Conservation (phyloP, 495 filamentous ascomycete genomes). For the Podospora conica region DNA sequence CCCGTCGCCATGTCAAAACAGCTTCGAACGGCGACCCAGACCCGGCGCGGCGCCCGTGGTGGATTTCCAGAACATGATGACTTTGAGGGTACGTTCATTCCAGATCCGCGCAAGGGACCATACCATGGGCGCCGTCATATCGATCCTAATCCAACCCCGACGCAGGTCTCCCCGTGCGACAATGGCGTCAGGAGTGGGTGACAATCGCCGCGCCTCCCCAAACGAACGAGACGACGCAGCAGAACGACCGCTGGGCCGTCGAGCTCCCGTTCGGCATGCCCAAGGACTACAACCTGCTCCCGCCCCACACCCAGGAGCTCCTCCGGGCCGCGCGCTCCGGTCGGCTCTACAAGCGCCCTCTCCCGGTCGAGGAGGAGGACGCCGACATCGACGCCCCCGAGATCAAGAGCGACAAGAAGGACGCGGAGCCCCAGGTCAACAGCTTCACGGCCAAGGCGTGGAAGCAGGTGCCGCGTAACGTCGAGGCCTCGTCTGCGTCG, state of each 20-base stretch:
- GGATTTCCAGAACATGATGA: conserved; percentile 85
- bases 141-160: neutral
- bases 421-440: conserved; percentile 41
- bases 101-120: neutral
- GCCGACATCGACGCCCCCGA: conserved; percentile 42
- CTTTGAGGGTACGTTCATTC: conserved; percentile 52
- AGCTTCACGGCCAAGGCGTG: conserved; percentile 71
- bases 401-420: conserved; percentile 41
- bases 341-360: conserved; percentile 55
- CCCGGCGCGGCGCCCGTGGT: conserved; percentile 63
- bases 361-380: conserved; percentile 48
- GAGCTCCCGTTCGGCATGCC: conserved; percentile 72
- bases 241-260: conserved; percentile 46
- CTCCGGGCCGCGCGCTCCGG: conserved; percentile 75
- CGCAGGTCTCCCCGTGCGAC: conserved; percentile 72
- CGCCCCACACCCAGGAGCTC: conserved; percentile 73
- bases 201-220: conserved; percentile 57
- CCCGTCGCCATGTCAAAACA: conserved; percentile 18
- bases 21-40: conserved; percentile 54
- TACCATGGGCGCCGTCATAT: neutral
- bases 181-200: conserved; percentile 74
- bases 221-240: conserved; percentile 46
- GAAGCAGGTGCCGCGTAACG: conserved; percentile 68
- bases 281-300: conserved; percentile 75
- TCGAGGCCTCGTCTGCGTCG: conserved; percentile 68